Evolutionary conservation across 208 protist species (phyloP).

Genomic region (Wallacemonas sp.): DNA sequence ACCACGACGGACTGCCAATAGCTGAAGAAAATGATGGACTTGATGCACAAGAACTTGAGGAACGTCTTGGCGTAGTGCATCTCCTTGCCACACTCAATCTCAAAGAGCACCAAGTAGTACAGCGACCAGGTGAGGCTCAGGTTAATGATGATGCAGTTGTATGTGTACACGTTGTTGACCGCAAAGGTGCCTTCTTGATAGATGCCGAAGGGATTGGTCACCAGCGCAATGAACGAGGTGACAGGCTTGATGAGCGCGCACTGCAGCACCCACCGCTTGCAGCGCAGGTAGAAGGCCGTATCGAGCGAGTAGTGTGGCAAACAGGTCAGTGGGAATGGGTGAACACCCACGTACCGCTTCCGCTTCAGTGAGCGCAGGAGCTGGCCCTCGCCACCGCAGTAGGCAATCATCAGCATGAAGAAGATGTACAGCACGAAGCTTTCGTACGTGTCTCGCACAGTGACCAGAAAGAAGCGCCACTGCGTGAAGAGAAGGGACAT

Average conservation of each 20-base stretch:
- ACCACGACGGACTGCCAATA: conserved; percentile 87
- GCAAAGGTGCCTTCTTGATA: conserved; percentile 73
- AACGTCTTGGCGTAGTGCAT: conserved; percentile 84
- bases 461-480: conserved; percentile 81
- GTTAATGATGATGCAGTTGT: conserved; percentile 84
- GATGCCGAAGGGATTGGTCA: conserved; percentile 56
- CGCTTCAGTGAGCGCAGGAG: conserved; percentile 77
- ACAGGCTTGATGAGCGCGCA: conserved; percentile 88
- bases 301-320: conserved; percentile 64
- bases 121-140: conserved; percentile 76
- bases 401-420: conserved; percentile 89
- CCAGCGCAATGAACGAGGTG: conserved; percentile 69
- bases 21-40: conserved; percentile 90
- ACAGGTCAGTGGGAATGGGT: conserved; percentile 75
- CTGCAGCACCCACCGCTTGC: conserved; percentile 90
- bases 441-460: conserved; percentile 87
- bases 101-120: conserved; percentile 90
- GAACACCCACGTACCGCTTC: conserved; percentile 75
- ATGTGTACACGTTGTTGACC: conserved; percentile 78
- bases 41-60: conserved; percentile 89
- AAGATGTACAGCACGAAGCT: conserved; percentile 93
- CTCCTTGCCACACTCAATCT: conserved; percentile 78
- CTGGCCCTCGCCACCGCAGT: conserved; percentile 84
- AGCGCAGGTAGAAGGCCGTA: conserved; percentile 79
- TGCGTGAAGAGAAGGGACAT: conserved; percentile 52